Base-by-base conservation (phyloP, 768 basidiomycete genomes). In the Leccinum broughii region DNA sequence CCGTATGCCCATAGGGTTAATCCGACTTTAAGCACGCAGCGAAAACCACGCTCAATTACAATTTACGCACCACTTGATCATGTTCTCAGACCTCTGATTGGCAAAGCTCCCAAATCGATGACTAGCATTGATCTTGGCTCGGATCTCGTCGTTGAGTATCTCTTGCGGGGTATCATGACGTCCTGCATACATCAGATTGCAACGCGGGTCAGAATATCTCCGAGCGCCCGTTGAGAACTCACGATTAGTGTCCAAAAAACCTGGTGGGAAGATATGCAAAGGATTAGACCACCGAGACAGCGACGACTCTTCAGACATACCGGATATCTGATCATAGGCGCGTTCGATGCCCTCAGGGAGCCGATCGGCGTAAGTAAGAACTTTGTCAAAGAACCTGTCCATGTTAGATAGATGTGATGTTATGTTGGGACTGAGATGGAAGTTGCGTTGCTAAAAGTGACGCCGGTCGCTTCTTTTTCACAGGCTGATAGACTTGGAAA, bases 41-140 rank as follows among this genome's bases (percentile, higher is more conserved):
- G 17, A 22, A 13, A 26, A 10, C 7, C 11, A 22, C 2, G 34
- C 34, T 51, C 2, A 20, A 20, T 4, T 44, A 1, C 2, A 24
- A 46, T 50, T 4, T 37, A 75, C 77, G 26, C 58, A 89, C 91
- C 92, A 98, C 76, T 97, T 98, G 49, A 90, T 87, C 35, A 80
- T 77, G 70, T 95, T 95, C 11, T 83, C 79, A 3, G 77, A 67
- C 37, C 94, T 78, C 72, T 90, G 80, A 7, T 74, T 77, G 0
- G 95, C 94, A 73, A 98, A 99, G 64, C 89, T 92, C 24, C 83
- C 69, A 74, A 93, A 98, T 30, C 95, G 85, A 77, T 99, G 97
- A 13, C 79, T 75, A 0, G 82, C 82, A 57, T 87, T 85, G 69
- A 98, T 97, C 70, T 85, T 80, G 2, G 84, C 83, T 24, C 94